Evolutionary conservation across 1,284 basidiomycete species (phyloP).

Genomic region (Rhizoctonia solani): DNA sequence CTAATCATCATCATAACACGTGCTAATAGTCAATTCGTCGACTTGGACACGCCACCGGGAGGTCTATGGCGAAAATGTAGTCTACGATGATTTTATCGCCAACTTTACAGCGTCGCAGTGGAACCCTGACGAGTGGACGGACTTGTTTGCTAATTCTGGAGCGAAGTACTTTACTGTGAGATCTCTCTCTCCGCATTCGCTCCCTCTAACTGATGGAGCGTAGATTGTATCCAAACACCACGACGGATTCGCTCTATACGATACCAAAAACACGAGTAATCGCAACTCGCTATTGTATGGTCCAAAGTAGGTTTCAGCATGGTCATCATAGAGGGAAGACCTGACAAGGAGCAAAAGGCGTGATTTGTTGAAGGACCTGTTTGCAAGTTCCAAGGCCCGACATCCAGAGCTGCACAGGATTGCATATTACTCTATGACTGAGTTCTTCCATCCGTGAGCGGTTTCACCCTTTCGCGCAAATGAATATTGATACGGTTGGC

Average conservation of each 20-base stretch:
- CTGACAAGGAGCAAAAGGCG: too few relatives aligned
- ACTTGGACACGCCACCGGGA: conserved; percentile 55
- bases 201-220: not conserved
- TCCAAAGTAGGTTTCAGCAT: conserved; percentile 45
- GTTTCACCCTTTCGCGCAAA: not conserved
- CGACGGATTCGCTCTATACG: conserved; percentile 54
- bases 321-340: too few relatives aligned
- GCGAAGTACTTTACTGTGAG: conserved; percentile 57
- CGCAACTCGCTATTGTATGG: conserved; percentile 54
- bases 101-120: conserved; percentile 57
- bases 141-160: conserved; percentile 58
- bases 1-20: not conserved
- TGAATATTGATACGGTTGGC: conserved; percentile 19
- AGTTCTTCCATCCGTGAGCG: conserved; percentile 34
- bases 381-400: conserved; percentile 53
- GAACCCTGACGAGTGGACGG: conserved; percentile 58
- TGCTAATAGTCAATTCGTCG: conserved; percentile 39
- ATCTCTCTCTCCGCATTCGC: conserved; percentile 1
- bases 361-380: conserved; percentile 57
- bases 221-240: conserved; percentile 42
- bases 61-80: conserved; percentile 54
- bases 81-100: conserved; percentile 61
- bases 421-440: conserved; percentile 54
- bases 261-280: conserved; percentile 56
- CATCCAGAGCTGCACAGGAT: conserved; percentile 57